These are phyloP conservation scores for Pseudogymnoascus verrucosus DNA, from an alignment of 2,329 filamentous ascomycete genomes.

Conservation along the genomic window DNA sequence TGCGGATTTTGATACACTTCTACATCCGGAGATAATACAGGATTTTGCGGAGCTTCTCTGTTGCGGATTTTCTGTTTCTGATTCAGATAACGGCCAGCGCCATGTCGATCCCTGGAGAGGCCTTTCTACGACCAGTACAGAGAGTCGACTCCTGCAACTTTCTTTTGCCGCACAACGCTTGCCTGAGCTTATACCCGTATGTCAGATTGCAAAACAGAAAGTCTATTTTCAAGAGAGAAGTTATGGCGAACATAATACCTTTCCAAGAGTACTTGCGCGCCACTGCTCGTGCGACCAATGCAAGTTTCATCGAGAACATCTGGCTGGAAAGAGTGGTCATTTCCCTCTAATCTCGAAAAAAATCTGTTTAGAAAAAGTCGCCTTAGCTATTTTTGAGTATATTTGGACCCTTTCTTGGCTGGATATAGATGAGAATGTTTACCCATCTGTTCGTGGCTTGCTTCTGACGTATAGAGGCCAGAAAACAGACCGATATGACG, in stretches of 20 bases:
- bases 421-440: background rate
- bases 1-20: background rate
- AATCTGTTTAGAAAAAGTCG: background rate
- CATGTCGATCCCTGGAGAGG: background rate
- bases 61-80: background rate
- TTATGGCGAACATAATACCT: background rate
- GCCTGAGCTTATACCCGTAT: background rate
- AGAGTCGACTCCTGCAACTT: background rate
- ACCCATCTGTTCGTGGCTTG: background rate
- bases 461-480: background rate
- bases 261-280: background rate
- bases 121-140: background rate
- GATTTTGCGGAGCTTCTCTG: background rate
- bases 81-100: background rate
- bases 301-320: background rate
- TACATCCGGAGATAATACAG: background rate
- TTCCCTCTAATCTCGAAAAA: background rate
- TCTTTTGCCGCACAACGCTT: background rate
- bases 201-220: background rate
- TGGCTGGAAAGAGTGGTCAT: background rate
- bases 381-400: constrained; percentile 6
- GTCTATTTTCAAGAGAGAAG: background rate
- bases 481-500: background rate
- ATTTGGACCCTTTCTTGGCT: constrained; percentile 4
- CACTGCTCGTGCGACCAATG: background rate